Base-by-base conservation (phyloP, 2,329 filamentous ascomycete species). In the Cladosporium sp. region DNA sequence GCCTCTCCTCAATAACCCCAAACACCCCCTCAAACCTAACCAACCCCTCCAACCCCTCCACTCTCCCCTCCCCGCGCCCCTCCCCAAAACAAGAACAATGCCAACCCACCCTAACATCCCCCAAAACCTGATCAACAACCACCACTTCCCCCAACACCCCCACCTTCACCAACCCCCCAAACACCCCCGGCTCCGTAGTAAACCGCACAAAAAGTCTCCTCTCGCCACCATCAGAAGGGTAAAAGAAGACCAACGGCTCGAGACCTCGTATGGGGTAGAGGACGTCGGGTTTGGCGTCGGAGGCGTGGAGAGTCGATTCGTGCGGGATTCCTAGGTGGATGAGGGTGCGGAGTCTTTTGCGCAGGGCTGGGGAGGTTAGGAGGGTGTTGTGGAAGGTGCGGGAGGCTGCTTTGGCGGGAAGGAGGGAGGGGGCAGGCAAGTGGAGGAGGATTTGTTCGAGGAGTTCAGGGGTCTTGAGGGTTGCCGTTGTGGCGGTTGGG, bases 391-490 rank as follows among this genome's bases (percentile, higher is more conserved):
- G 20, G 20, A 43, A 43, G 20, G n/a, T n/a, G 1, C 9, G 38
- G 22, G 30, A 20, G 2, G 20, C 29, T 6, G 38, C 25, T 32
- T 42, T 42, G 20, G 40, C 27, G 20, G 11, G 22, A 20, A 43
- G 38, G 15, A 50, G 47, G 33, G 42, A 20, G 1, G 13, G 12
- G 15, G 40, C n/a, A 15, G 30, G 20, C 5, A 50, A 12, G 9
- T 42, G 36, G 29, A 7, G 16, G 8, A 50, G 32, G 22, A 50
- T 43, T 7, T 50, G 47, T 27, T 50, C 47, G 38, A 43, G 38
- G 19, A 50, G 38, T 15, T 50, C 47, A n/a, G 40, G 8, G 3
- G 47, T 50, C n/a, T 38, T 19, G 38, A 50, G 30, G 1, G 40
- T 43, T 29, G 47, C 38, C 19, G 22, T 15, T 16, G 22, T 43